Base-by-base conservation (phyloP, 345 rosid species). In the Iberis pinnata region DNA sequence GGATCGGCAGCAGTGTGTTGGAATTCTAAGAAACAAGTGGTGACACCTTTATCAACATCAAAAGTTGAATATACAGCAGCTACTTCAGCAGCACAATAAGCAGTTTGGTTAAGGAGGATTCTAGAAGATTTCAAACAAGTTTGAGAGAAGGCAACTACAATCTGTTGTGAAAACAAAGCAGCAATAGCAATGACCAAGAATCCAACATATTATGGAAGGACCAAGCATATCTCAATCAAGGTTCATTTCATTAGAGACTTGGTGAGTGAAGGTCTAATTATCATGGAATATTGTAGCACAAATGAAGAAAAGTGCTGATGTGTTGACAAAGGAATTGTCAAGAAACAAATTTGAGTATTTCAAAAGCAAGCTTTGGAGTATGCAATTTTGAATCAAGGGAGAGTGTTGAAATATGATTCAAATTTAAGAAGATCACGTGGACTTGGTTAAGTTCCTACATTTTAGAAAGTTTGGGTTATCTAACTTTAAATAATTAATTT, bases 361-460 rank as follows among this genome's bases (percentile, higher is more conserved):
- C 31, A 22, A 16, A 44, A 22, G 11, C 31, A 22, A 44, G 17
- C 29, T n/a, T 44, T 20, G 49, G 31, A 44, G 31, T 44, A 1
- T 49, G 17, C 40, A 49, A 49, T 10, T 31, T 49, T 32, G 52
- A 49, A 49, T 17, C 26, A 49, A 49, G 25, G 12, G 36, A 49
- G 26, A 12, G 26, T 49, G 41, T 49, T 49, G 16, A 32, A 32
- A 14, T 14, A 1, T 15, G 52, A 47, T 26, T 47, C 52, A 26
- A 47, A 10, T 2, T 3, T 2, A n/a, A n/a, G n/a, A n/a, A n/a
- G n/a, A n/a, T n/a, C n/a, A n/a, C n/a, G n/a, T n/a, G n/a, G n/a
- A n/a, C n/a, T n/a, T n/a, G n/a, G n/a, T n/a, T n/a, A n/a, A n/a
- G n/a, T n/a, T n/a, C n/a, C n/a, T n/a, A n/a, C n/a, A n/a, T n/a